Percentiles rank a stretch among this genome's conserved stretches.
phyloP scores from a whole-genome alignment of 805 yeast species.

The Priceomyces fermenticarens region DNA sequence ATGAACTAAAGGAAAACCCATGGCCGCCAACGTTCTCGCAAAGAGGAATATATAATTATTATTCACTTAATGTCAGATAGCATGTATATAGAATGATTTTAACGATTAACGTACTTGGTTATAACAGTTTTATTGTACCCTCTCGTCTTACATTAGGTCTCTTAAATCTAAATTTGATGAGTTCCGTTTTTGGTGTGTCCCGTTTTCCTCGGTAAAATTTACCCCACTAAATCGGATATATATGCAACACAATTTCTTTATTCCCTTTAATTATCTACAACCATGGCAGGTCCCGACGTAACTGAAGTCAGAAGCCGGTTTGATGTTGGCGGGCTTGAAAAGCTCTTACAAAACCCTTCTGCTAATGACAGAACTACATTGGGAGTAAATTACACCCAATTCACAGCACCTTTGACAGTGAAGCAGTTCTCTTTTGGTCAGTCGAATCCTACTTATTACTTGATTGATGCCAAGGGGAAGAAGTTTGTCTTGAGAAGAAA shows the following conservation, averaged over 20 bases:
- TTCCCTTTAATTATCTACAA: background rate
- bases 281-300: conserved; percentile 15
- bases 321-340: conserved; percentile 20
- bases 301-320: conserved; percentile 35
- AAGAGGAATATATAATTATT: conserved; percentile 57
- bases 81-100: background rate
- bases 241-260: too few species aligned
- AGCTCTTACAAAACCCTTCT: conserved; percentile 18
- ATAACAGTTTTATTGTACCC: background rate
- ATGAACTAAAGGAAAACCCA: conserved; percentile 27
- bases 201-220: too few species aligned
- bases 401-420: conserved; percentile 30
- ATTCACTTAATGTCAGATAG: conserved; percentile 48
- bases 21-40: conserved; percentile 55
- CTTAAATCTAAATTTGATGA: too few species aligned
- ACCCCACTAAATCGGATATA: too few species aligned
- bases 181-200: too few species aligned
- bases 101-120: too few species aligned
- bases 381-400: conserved; percentile 21
- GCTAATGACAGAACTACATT: conserved; percentile 12
- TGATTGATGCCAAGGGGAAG: conserved; percentile 37
- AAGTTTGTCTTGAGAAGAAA: conserved; percentile 54
- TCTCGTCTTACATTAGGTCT: too few species aligned
- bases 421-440: conserved; percentile 62
- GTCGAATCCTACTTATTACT: conserved; percentile 58